phyloP scores from a whole-genome alignment of 1,284 basidiomycete species.

The Lignosus rhinocerotis region DNA sequence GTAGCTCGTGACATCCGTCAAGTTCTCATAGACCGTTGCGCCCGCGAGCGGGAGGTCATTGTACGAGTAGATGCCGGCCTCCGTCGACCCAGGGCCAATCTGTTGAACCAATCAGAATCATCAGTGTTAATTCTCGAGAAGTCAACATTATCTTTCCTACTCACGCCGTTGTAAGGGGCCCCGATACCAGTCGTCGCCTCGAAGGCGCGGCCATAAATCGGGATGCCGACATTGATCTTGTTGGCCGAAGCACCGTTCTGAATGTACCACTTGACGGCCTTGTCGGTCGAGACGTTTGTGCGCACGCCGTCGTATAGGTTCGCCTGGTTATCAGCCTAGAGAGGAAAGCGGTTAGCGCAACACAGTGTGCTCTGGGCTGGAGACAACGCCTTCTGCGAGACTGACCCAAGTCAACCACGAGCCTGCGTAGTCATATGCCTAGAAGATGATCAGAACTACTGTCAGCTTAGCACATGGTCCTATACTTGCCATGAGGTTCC shows the following conservation, averaged over 20 bases:
- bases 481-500: conserved; percentile 85
- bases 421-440: conserved; percentile 81
- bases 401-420: conserved; percentile 59
- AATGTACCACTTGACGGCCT: conserved; percentile 68
- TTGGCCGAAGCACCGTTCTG: conserved; percentile 64
- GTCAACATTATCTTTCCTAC: conserved; percentile 12
- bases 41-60: conserved; percentile 67
- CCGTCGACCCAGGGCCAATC: conserved; percentile 75
- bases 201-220: conserved; percentile 85
- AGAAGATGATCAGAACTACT: neutral
- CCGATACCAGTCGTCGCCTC: conserved; percentile 78
- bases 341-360: neutral
- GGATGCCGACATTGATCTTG: conserved; percentile 87
- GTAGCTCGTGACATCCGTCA: conserved; percentile 74
- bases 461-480: neutral
- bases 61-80: conserved; percentile 77
- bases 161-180: conserved; percentile 67
- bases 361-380: neutral
- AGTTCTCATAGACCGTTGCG: conserved; percentile 67
- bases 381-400: neutral
- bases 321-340: conserved; percentile 75
- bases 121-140: neutral
- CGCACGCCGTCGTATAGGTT: conserved; percentile 71
- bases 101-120: conserved; percentile 25
- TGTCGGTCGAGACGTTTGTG: conserved; percentile 69